Base-by-base conservation (phyloP, 768 basidiomycete genomes). In the Pisolithus tinctorius region DNA sequence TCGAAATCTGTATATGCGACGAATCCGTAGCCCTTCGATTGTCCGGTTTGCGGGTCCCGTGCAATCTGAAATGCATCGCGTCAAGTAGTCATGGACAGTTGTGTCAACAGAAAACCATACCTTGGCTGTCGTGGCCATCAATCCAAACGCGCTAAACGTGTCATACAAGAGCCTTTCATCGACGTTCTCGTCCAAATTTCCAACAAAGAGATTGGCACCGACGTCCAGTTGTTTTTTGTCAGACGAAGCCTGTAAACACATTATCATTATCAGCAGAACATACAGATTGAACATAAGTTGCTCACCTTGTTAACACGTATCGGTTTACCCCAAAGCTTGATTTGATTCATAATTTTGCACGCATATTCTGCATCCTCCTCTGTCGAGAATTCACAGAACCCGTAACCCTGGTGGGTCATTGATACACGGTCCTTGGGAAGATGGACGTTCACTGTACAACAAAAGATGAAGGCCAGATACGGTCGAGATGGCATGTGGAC, bases 261-360 rank as follows among this genome's bases (percentile, higher is more conserved):
- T 45, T 23, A 26, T 58, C 52, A 56, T 17, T 29, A 34, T 23
- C 27, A 10, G 7, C 27, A 10, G 7, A 13, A 4, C 6, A 13
- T 29, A 38, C 13, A 54, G 26, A 39, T 3, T 8, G 26, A 31
- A 31, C 0, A 40, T 7, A 17, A 2, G n/a, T 20, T 4, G 73
- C 84, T 63, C 57, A 89, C 93, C 86, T 97, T 99, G 79, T 97
- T 98, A 57, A 99, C 95, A 58, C 96, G 80, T 53, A 99, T 96
- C 30, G 96, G 96, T 66, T 98, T 98, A 25, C 96, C 96, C 82
- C 89, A 99, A 48, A 99, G 70, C 71, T 99, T 99, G 67, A 99
- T 98, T 77, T 97, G 95, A 68, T 99, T 99, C 95, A 98, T 97
- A 61, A 98, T 97, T 78, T 97, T 96, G 80, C 95, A 97, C 52